A percentile compares a stretch with the other conserved stretches of the same genome.
These are phyloP conservation scores for Phytopythium sindhum DNA, from an alignment of 352 stramenopile species.

Conservation along the genomic window DNA sequence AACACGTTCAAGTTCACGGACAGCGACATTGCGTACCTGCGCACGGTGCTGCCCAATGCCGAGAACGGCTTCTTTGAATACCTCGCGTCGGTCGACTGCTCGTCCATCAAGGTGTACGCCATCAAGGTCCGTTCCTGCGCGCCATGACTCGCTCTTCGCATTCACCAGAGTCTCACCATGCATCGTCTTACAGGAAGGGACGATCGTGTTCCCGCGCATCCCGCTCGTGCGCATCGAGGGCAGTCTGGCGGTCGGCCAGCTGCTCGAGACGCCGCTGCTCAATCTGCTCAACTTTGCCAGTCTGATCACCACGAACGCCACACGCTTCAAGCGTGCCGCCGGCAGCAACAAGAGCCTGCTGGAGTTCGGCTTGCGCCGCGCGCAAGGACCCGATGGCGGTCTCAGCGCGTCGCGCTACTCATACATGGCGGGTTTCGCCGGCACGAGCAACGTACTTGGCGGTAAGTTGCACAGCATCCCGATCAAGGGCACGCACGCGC, in stretches of 20 bases:
- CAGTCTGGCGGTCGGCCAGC: slow-evolving; percentile 92
- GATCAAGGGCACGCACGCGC: slow-evolving; percentile 97
- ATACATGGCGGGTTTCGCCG: slow-evolving; percentile 98
- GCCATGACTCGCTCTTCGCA: neutral
- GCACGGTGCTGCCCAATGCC: slow-evolving; percentile 79
- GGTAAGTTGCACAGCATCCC: slow-evolving; percentile 95
- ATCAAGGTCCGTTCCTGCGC: slow-evolving; percentile 47
- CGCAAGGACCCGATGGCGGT: slow-evolving; percentile 96
- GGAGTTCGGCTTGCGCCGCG: slow-evolving; percentile 93
- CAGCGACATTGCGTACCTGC: slow-evolving; percentile 94
- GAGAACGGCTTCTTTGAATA: slow-evolving; percentile 96
- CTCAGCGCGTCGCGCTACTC: slow-evolving; percentile 97
- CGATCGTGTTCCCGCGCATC: slow-evolving; percentile 95
- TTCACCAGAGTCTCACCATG: neutral
- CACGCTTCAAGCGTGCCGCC: slow-evolving; percentile 93
- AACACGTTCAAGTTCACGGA: slow-evolving; percentile 93
- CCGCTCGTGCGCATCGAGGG: slow-evolving; percentile 93
- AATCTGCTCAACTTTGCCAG: slow-evolving; percentile 98
- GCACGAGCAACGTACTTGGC: slow-evolving; percentile 96
- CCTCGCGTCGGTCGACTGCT: slow-evolving; percentile 92
- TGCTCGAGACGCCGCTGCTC: slow-evolving; percentile 98
- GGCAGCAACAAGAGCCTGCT: slow-evolving; percentile 84
- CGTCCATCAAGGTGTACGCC: slow-evolving; percentile 91
- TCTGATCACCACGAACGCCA: slow-evolving; percentile 97
- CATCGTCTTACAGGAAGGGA: slow-evolving; percentile 79